phyloP scores from a whole-genome alignment of 768 basidiomycete genomes.

The Podaxis sp. region DNA sequence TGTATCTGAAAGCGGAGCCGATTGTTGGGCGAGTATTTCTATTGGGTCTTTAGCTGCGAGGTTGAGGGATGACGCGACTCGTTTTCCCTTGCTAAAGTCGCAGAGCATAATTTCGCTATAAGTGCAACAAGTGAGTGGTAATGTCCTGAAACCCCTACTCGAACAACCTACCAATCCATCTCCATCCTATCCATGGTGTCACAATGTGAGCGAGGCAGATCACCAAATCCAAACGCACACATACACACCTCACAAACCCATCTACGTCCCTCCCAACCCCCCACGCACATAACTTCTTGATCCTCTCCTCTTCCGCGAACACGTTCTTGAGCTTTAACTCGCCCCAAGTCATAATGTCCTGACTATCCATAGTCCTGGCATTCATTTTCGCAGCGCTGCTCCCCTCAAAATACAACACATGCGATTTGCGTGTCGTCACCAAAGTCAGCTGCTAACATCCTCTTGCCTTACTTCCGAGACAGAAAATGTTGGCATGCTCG shows the following conservation, averaged over 20 bases:
- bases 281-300: background rate
- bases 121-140: background rate
- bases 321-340: slow-evolving; percentile 22
- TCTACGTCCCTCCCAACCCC: background rate
- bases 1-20: background rate
- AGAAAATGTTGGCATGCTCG: slow-evolving; percentile 4
- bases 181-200: background rate
- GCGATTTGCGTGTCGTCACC: slow-evolving; percentile 37
- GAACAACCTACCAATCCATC: background rate
- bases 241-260: background rate
- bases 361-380: slow-evolving; percentile 42
- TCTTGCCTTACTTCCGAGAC: background rate
- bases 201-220: background rate
- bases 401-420: slow-evolving; percentile 53
- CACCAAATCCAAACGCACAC: background rate
- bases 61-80: background rate
- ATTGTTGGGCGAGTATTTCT: background rate
- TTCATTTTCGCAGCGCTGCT: slow-evolving; percentile 45
- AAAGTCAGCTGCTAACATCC: slow-evolving; percentile 43
- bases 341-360: slow-evolving; percentile 49
- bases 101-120: background rate
- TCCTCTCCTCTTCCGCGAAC: slow-evolving; percentile 34
- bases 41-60: background rate
- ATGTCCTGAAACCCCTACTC: background rate
- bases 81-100: background rate